Evolutionary conservation across 2,329 filamentous ascomycete genomes (phyloP).

Genomic region (Raffaelea ambrosiae): DNA sequence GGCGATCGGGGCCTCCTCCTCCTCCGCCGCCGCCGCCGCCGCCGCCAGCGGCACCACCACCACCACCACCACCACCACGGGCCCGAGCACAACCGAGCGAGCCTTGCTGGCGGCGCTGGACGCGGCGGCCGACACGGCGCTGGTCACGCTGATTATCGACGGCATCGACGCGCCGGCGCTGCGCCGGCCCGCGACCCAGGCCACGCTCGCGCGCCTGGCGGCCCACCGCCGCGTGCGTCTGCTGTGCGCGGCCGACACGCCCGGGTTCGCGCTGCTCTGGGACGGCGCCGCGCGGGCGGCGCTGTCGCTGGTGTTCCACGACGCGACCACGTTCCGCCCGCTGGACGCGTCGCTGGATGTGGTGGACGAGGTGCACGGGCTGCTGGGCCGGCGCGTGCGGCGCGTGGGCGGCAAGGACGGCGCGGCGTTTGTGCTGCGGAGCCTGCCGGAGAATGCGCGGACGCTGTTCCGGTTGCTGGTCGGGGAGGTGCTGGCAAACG

Average conservation of each 20-base stretch:
- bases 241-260: slow-evolving; percentile 76
- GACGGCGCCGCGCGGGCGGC: slow-evolving; percentile 75
- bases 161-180: slow-evolving; percentile 76
- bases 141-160: slow-evolving; percentile 67
- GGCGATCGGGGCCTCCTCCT: slow-evolving; percentile 37
- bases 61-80: too few relatives aligned
- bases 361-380: slow-evolving; percentile 82
- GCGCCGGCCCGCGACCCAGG: slow-evolving; percentile 61
- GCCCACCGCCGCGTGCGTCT: slow-evolving; percentile 64
- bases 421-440: slow-evolving; percentile 82
- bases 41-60: slow-evolving; percentile 6
- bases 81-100: slow-evolving; percentile 61
- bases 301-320: slow-evolving; percentile 85
- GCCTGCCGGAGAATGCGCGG: slow-evolving; percentile 84
- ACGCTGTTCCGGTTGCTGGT: slow-evolving; percentile 80
- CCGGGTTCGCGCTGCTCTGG: slow-evolving; percentile 83
- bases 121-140: slow-evolving; percentile 25
- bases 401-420: slow-evolving; percentile 84
- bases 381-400: slow-evolving; percentile 72
- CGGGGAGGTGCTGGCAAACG: slow-evolving; percentile 68
- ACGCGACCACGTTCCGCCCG: slow-evolving; percentile 80
- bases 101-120: slow-evolving; percentile 55
- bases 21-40: too few relatives aligned
- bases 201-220: slow-evolving; percentile 67
- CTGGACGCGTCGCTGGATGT: slow-evolving; percentile 56